These are phyloP conservation scores for Reutealis trisperma DNA, from an alignment of 345 rosid genomes.

Conservation along the genomic window DNA sequence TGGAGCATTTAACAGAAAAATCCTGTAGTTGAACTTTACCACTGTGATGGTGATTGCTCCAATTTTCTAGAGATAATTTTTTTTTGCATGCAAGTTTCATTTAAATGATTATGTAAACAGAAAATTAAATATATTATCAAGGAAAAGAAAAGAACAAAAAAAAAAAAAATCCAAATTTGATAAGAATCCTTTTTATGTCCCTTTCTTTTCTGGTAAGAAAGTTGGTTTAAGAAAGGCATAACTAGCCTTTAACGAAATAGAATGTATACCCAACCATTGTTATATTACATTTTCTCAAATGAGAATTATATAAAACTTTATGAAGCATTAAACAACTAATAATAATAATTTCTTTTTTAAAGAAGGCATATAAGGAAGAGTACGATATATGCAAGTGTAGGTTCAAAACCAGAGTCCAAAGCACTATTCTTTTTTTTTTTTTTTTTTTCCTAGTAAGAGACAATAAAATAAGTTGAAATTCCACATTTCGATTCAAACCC, in stretches of 20 bases:
- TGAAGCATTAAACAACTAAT: conserved; percentile 2
- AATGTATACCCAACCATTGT: conserved; percentile 28
- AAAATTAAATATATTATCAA: not conserved
- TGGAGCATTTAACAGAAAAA: not conserved
- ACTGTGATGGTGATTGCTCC: not conserved
- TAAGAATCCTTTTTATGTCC: conserved; percentile 8
- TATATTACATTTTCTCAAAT: not conserved
- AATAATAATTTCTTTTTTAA: not conserved
- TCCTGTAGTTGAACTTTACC: not conserved
- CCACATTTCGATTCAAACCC: not conserved
- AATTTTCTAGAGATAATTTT: not conserved
- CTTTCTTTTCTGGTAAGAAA: conserved; percentile 34
- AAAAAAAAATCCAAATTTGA: not conserved
- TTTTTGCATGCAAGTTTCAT: not conserved
- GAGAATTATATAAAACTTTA: not conserved
- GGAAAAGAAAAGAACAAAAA: not conserved
- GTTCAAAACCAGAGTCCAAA: not conserved
- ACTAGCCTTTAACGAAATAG: conserved; percentile 27
- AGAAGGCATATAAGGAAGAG: conserved; percentile 19
- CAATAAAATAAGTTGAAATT: not conserved
- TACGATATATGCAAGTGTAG: conserved; percentile 19
- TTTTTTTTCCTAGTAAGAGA: not conserved
- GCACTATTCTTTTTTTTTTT: too few species aligned
- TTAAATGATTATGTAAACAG: not conserved
- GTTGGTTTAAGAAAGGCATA: conserved; percentile 36